These are phyloP conservation scores for Fusarium sp. DNA, from an alignment of 2,329 filamentous ascomycete species.

Conservation along the genomic window DNA sequence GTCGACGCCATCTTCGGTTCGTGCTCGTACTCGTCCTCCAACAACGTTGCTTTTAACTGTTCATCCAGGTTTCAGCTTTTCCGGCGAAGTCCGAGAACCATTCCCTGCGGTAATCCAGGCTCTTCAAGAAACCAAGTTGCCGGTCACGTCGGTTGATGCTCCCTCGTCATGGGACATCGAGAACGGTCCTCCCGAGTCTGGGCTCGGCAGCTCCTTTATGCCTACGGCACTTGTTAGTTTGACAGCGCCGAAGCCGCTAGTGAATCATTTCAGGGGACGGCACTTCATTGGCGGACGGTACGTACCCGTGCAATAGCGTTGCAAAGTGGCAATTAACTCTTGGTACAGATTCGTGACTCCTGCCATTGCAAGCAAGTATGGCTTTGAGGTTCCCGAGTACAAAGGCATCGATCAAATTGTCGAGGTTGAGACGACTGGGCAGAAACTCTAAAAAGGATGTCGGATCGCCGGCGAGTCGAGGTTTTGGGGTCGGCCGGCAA, in stretches of 20 bases:
- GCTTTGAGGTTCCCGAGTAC: constrained; percentile 85
- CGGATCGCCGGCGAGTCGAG: constrained; percentile 5
- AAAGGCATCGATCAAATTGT: constrained; percentile 89
- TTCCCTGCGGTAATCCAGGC: constrained; percentile 85
- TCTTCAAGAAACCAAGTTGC: constrained; percentile 77
- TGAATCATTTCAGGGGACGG: constrained; percentile 83
- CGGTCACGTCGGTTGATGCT: constrained; percentile 90
- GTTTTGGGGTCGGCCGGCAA: constrained; percentile 11
- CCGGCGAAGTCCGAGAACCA: constrained; percentile 90
- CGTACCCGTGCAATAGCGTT: constrained; percentile 44
- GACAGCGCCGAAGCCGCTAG: constrained; percentile 92
- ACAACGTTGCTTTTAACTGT: constrained; percentile 23
- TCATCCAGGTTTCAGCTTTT: constrained; percentile 86
- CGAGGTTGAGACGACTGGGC: constrained; percentile 70
- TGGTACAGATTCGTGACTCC: constrained; percentile 78
- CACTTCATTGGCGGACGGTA: constrained; percentile 93
- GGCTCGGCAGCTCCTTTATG: constrained; percentile 83
- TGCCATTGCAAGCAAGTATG: constrained; percentile 85
- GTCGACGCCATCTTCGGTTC: constrained; percentile 93
- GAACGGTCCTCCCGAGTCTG: constrained; percentile 80
- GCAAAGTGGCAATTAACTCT: constrained; percentile 27
- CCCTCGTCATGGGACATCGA: constrained; percentile 97
- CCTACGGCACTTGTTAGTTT: constrained; percentile 86
- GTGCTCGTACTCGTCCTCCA: constrained; percentile 46
- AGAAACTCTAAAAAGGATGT: constrained; percentile 62